These are phyloP conservation scores for Colletotrichum acutatum DNA, from an alignment of 2,329 filamentous ascomycete species.

Conservation along the genomic window DNA sequence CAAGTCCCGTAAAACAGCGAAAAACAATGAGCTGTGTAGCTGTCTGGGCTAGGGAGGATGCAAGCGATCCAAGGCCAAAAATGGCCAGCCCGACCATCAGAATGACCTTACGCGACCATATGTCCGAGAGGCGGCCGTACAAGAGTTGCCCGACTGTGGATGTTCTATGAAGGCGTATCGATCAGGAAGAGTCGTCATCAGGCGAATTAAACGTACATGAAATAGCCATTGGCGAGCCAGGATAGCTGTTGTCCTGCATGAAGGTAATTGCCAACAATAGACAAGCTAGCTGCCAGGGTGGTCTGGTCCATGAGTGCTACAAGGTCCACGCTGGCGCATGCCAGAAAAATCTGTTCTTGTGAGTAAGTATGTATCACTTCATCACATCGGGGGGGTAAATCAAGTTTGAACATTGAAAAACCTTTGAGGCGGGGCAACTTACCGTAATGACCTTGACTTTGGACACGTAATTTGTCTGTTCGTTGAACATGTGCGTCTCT, in stretches of 20 bases:
- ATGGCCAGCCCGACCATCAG: conserved; percentile 51
- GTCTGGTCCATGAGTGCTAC: conserved; percentile 69
- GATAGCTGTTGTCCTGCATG: conserved; percentile 60
- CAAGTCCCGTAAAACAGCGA: conserved; percentile 55
- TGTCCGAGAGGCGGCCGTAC: conserved; percentile 58
- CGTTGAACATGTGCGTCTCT: conserved; percentile 55
- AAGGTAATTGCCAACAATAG: conserved; percentile 63
- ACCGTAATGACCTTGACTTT: conserved; percentile 61
- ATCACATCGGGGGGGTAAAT: too few relatives aligned
- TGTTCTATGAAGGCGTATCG: conserved; percentile 43
- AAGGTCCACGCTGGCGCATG: conserved; percentile 65
- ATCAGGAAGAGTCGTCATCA: neutral
- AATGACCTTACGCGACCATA: conserved; percentile 58
- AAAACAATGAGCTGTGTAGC: conserved; percentile 53
- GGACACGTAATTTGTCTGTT: conserved; percentile 67
- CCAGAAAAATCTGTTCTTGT: conserved; percentile 61
- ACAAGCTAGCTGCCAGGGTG: conserved; percentile 64
- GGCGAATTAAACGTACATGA: conserved; percentile 54
- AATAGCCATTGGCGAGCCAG: conserved; percentile 67
- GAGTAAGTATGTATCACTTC: too few relatives aligned
- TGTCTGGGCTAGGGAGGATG: conserved; percentile 53
- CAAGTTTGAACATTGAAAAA: neutral
- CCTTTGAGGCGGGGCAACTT: conserved; percentile 1
- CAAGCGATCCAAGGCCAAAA: conserved; percentile 56
- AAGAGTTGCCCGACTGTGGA: conserved; percentile 59